Evolutionary conservation across 345 rosid genomes (phyloP), one percentile per base, ranked within the genome.

Genomic region (Acer yangbiense): DNA sequence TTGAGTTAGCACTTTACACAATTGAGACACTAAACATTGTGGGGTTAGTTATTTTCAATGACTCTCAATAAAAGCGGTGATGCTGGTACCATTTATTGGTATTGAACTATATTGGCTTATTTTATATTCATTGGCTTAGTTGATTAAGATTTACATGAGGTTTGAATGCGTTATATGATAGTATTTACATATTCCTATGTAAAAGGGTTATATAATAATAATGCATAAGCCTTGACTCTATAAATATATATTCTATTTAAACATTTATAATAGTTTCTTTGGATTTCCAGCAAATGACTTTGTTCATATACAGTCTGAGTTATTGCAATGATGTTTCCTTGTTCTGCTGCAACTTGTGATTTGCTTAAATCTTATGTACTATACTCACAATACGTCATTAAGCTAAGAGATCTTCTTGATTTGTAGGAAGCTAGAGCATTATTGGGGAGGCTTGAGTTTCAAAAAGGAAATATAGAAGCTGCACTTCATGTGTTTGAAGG

Each of bases 371-470:
- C 57, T 32, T 9, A 44, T 60, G 9, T 16, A 46, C 35, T 44
- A 25, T 48, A 29, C 52, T 82, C 73, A 18, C n/a, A 69, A 58
- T 17, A 63, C 65, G 61, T 79, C 46, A 41, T 65, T 73, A 48
- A 18, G 72, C 72, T 74, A 43, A 78, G 65, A 7, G 14, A 13
- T 44, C 69, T 16, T 62, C 72, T 71, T 65, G 61, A 55, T 60
- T 76, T 83, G 20, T 71, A 92, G 97, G 97, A 92, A 89, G 97
- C 94, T 66, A 90, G 92, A 76, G 97, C 94, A 72, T 82, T 92
- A 78, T 79, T 92, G 64, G 94, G 93, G 77, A 89, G 91, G 83
- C 88, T 89, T 25, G 94, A 92, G 78, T 89, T 86, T 81, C 97
- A 90, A 54, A 90, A 89, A 76, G 97, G 97, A 70, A 85, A 89